These are phyloP conservation scores for Albatrellus ellisii DNA, from an alignment of 768 basidiomycete genomes.

Conservation along the genomic window DNA sequence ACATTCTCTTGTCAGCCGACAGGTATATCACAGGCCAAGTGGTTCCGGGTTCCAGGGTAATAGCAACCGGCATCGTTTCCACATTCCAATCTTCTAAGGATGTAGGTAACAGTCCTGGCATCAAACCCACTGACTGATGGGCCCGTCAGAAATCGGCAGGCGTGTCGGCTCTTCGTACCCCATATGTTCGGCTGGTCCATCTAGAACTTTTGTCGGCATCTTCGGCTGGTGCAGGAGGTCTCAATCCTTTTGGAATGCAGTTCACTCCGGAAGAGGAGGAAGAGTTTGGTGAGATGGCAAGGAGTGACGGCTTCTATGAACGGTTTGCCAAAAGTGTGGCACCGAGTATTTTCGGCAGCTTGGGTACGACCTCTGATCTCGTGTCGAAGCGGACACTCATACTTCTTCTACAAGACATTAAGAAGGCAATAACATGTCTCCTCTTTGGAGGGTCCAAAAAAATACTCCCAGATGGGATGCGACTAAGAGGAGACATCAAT, in stretches of 20 bases:
- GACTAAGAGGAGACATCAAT: slow-evolving; percentile 94
- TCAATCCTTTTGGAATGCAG: slow-evolving; percentile 77
- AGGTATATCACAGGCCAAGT: slow-evolving; percentile 86
- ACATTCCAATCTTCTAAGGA: slow-evolving; percentile 87
- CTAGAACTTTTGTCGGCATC: slow-evolving; percentile 81
- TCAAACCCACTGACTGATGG: neutral
- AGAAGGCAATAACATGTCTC: slow-evolving; percentile 94
- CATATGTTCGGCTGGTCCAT: slow-evolving; percentile 89
- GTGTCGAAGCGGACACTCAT: neutral
- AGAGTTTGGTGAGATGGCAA: slow-evolving; percentile 84
- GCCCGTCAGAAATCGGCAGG: slow-evolving; percentile 57
- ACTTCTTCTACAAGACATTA: slow-evolving; percentile 66
- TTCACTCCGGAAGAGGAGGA: slow-evolving; percentile 97
- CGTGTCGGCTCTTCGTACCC: slow-evolving; percentile 83
- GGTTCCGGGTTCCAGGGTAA: slow-evolving; percentile 89
- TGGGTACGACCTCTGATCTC: slow-evolving; percentile 38
- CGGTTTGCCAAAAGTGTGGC: slow-evolving; percentile 89
- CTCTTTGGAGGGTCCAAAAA: slow-evolving; percentile 97
- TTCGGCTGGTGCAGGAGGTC: slow-evolving; percentile 48
- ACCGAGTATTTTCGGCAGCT: slow-evolving; percentile 92
- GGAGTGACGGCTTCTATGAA: slow-evolving; percentile 85
- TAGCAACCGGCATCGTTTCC: slow-evolving; percentile 94
- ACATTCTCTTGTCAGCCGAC: slow-evolving; percentile 88
- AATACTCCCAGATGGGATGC: slow-evolving; percentile 92
- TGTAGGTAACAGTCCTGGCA: slow-evolving; percentile 28